Evolutionary conservation across 2,329 filamentous ascomycete species (phyloP).

Genomic region (Talaromyces sp.): DNA sequence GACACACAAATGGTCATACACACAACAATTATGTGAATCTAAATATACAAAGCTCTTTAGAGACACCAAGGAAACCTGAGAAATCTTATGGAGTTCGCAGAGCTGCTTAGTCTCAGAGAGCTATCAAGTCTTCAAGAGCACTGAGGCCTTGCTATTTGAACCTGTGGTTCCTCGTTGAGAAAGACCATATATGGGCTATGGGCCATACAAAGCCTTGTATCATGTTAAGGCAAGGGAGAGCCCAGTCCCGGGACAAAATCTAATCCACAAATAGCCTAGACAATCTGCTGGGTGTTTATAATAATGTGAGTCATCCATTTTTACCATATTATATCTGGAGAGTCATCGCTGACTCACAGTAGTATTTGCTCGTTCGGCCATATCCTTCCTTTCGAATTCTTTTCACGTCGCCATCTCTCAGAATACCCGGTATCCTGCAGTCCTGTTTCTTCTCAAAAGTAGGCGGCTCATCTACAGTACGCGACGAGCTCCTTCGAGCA

Average conservation of each 20-base stretch:
- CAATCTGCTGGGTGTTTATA: constrained; percentile 51
- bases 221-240: constrained; percentile 3
- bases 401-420: constrained; percentile 66
- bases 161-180: constrained; percentile 19
- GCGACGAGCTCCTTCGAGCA: constrained; percentile 57
- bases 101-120: constrained; percentile 69
- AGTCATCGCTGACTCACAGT: background rate
- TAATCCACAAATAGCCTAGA: constrained; percentile 2
- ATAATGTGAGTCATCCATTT: constrained; percentile 51
- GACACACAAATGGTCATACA: constrained; percentile 3
- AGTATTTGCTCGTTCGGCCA: constrained; percentile 53
- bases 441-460: constrained; percentile 50
- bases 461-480: constrained; percentile 51
- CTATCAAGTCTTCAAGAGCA: constrained; percentile 62
- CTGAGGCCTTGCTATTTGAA: constrained; percentile 54
- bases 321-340: background rate
- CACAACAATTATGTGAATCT: background rate
- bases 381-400: constrained; percentile 65
- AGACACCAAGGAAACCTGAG: constrained; percentile 42
- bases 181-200: constrained; percentile 14
- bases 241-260: background rate
- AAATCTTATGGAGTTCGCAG: constrained; percentile 64
- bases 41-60: background rate
- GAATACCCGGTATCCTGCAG: constrained; percentile 66
- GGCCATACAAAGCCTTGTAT: constrained; percentile 13